Conservation (phyloP, 2,329 filamentous ascomycete genomes). For the Pseudogymnoascus sp. region DNA sequence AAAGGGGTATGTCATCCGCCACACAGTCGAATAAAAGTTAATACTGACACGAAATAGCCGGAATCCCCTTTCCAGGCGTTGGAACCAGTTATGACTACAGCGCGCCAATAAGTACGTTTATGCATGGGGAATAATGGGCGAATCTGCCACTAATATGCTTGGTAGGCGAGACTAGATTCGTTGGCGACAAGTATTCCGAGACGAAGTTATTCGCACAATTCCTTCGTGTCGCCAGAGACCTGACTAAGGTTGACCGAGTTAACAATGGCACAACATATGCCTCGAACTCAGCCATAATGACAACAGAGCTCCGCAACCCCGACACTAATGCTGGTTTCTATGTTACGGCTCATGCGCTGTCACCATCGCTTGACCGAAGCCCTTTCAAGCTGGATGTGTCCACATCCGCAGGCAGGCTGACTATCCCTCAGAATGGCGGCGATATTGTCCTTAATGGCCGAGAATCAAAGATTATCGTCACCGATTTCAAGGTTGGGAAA, state of each 20-base stretch:
- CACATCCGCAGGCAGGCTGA: conserved; percentile 48
- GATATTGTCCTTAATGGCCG: conserved; percentile 50
- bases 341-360: conserved; percentile 47
- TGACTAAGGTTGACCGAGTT: conserved; percentile 47
- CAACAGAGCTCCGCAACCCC: conserved; percentile 52
- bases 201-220: conserved; percentile 56
- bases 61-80: conserved; percentile 49
- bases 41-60: conserved; percentile 31
- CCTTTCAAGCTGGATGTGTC: conserved; percentile 48
- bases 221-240: conserved; percentile 48
- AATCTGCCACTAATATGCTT: background rate
- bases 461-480: conserved; percentile 54
- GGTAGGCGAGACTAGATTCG: conserved; percentile 31
- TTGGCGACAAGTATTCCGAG: conserved; percentile 55
- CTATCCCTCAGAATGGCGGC: conserved; percentile 44
- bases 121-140: background rate
- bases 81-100: conserved; percentile 59
- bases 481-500: conserved; percentile 49
- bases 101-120: conserved; percentile 41
- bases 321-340: conserved; percentile 53
- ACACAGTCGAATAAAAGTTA: background rate
- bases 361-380: conserved; percentile 43
- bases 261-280: conserved; percentile 44
- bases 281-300: conserved; percentile 44
- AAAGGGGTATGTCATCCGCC: background rate